Base-by-base conservation (phyloP, 345 rosid species). In the Moricandia arvensis region DNA sequence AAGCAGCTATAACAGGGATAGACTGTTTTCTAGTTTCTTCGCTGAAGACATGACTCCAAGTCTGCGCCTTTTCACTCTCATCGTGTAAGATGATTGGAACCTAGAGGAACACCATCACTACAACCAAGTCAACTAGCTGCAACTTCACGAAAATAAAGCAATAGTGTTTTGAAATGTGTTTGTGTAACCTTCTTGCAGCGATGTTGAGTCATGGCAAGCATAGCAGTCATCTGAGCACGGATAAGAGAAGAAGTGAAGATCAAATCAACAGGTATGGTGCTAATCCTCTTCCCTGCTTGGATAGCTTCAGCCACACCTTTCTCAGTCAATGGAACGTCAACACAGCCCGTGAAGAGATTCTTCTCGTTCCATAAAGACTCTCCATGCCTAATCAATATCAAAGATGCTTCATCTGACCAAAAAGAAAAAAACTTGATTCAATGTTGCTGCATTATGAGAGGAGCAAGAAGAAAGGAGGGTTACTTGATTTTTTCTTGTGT, bases 121-220 rank as follows among this genome's bases (percentile, higher is more conserved):
- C 71, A 69, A 69, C 41, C 30, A 43, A 72, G 41, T 71, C 41
- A 60, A 17, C 1, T 0, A 68, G 31, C 24, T 74, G 65, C 11
- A 61, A 10, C 16, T 9, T 45, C 7, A 8, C 17, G 17, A 74
- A 67, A 6, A 29, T 3, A 15, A 13, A 9, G n/a, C 10, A 29
- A 9, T 5, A 17, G 15, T 26, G 38, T n/a, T 41, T 35, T 1
- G 7, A 16, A 16, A 55, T 63, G 11, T 9, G 31, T 41, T 18
- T 41, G 3, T 13, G 26, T 30, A 80, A 94, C 99, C 97, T 91
- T 96, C 80, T 69, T 89, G 74, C 91, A 87, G 0, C 98, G 96
- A 78, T 95, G 99, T 82, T 95, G 96, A 38, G 90, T 92, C 97
- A 95, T 95, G 29, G 99, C 99, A 79, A 92, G 97, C 98, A 92